Evolutionary conservation across 257 asterid genomes (phyloP).

Genomic region (Solanum bulbocastanum): DNA sequence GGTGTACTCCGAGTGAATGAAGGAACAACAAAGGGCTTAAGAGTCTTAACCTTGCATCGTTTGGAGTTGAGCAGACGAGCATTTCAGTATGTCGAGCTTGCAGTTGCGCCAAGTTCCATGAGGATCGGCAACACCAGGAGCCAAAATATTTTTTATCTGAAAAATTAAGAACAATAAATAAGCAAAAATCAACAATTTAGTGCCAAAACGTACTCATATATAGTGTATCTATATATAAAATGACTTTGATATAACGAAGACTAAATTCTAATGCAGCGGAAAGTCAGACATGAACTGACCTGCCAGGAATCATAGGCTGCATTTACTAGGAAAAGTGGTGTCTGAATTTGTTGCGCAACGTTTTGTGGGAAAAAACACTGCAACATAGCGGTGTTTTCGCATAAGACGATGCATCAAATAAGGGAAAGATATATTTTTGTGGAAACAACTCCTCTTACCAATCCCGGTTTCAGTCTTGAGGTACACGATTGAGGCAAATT

Average conservation of each 20-base stretch:
- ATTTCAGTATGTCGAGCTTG: constrained; percentile 46
- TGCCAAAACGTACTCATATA: neutral
- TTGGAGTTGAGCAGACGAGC: constrained; percentile 40
- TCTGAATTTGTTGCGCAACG: constrained; percentile 37
- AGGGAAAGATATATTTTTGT: neutral
- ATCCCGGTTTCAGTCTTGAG: constrained; percentile 55
- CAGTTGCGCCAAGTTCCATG: constrained; percentile 46
- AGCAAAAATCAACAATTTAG: neutral
- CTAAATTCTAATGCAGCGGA: neutral
- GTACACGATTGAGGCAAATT: constrained; percentile 55
- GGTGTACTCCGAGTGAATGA: neutral
- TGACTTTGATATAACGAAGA: neutral
- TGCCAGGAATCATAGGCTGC: constrained; percentile 18
- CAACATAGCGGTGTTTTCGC: constrained; percentile 3
- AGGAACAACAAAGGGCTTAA: neutral
- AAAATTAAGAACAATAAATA: neutral
- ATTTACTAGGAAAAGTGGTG: constrained; percentile 17
- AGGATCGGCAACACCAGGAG: constrained; percentile 57
- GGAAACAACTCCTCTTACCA: constrained; percentile 33
- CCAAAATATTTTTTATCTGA: constrained; percentile 50
- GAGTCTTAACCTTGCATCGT: constrained; percentile 36
- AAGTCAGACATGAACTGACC: neutral
- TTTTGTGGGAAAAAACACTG: constrained; percentile 93
- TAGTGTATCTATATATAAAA: neutral
- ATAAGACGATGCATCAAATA: neutral